Conservation (phyloP, 257 asterid species). For the Eustoma russellianum region DNA sequence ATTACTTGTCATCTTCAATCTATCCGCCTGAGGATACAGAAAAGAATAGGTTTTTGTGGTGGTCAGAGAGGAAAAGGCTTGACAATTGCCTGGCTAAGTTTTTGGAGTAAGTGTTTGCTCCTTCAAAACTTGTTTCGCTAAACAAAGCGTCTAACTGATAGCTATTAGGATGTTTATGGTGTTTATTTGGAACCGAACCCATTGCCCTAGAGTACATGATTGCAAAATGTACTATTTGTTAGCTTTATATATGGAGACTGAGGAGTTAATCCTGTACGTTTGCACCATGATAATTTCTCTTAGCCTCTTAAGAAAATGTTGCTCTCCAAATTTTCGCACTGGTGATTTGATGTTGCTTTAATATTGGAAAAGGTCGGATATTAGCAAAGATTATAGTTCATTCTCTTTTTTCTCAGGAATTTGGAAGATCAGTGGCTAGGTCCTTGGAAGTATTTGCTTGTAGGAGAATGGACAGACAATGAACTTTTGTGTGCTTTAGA, state of each 20-base stretch:
- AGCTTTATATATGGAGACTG: too few species aligned
- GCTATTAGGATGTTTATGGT: not conserved
- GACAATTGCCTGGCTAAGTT: conserved; percentile 55
- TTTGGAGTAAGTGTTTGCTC: conserved; percentile 55
- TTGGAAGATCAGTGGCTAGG: conserved; percentile 90
- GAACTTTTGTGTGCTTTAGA: conserved; percentile 30
- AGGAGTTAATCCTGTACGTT: too few species aligned
- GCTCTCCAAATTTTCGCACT: too few species aligned
- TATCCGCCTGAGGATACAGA: conserved; percentile 41
- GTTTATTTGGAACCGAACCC: too few species aligned
- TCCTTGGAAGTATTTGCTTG: conserved; percentile 72
- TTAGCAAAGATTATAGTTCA: not conserved
- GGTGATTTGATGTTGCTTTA: not conserved
- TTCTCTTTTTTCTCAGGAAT: conserved; percentile 36
- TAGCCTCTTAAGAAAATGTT: too few species aligned
- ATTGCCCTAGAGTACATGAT: too few species aligned
- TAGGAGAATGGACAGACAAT: conserved; percentile 63
- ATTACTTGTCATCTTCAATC: conserved; percentile 59
- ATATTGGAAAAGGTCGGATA: not conserved
- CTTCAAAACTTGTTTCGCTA: conserved; percentile 5
- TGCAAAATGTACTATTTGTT: too few species aligned
- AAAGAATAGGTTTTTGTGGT: conserved; percentile 60
- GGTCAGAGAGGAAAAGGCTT: conserved; percentile 72
- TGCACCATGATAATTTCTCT: too few species aligned
- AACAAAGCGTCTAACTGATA: not conserved